Evolutionary conservation across 2,329 filamentous ascomycete species (phyloP), one percentile per base, ranked within the genome.

Genomic region (Pestalotiopsis sp.): DNA sequence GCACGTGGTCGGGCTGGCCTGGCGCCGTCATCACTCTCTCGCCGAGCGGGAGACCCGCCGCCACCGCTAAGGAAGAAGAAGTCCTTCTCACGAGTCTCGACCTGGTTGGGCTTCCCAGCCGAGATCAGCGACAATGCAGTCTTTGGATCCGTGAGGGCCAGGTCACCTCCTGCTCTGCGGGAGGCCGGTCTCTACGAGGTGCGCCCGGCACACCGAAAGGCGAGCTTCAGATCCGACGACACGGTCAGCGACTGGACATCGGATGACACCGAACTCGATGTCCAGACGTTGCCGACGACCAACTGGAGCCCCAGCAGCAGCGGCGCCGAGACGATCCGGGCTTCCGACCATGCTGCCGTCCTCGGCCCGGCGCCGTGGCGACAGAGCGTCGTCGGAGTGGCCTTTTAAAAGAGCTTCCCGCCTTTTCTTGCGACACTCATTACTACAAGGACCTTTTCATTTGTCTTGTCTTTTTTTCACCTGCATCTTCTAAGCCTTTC

Each of bases 21-120:
- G 45, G 17, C 45, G 6, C 58, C 25, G 67, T 62, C 56, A 67
- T 69, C 65, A 36, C 64, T 69, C 39, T 73, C 69, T 56, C 66
- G 69, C 71, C 72, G 71, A 31, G 68, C 77, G 12, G 76, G 82
- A 25, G 79, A 82, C 4, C 77, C 79, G 1, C 85, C 87, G 2
- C 88, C 88, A 1, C 88, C 87, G 1, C 76, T 91, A 70, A 82
- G 89, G 69, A 91, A 91, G 82, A 91, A 90, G 82, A 91, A 91
- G 75, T 90, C 89, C 0, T 91, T 91, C 75, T 89, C 88, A 11
- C 83, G 85, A 17, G 86, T 91, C 9, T 90, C 89, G 2, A 84
- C 78, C 72, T 91, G 89, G 88, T 81, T 91, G 31, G 88, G 86
- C 72, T 82, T 85, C 59, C 77, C 79, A 20, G 73, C 75, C 39